Conservation (phyloP, 192 early-diverging fungal species). For the Glomus cerebriforme region DNA sequence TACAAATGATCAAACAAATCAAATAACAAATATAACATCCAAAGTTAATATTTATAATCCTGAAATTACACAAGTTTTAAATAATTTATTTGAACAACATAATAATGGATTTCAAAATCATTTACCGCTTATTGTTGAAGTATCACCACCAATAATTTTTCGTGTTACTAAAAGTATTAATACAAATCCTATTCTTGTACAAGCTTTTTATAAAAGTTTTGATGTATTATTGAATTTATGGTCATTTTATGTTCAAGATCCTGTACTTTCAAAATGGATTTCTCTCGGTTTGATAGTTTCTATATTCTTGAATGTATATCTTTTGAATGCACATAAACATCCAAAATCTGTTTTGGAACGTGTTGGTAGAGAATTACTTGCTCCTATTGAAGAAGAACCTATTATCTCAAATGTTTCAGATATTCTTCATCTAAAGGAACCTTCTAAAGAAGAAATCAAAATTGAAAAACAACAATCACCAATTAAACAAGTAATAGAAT, state of each 20-base stretch:
- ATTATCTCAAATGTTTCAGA: background rate
- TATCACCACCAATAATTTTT: constrained; percentile 55
- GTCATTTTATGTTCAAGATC: constrained; percentile 57
- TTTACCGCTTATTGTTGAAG: constrained; percentile 53
- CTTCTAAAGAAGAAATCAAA: background rate
- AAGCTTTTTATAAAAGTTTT: constrained; percentile 42
- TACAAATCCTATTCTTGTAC: constrained; percentile 36
- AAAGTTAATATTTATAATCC: constrained; percentile 47
- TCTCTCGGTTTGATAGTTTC: constrained; percentile 50
- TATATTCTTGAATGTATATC: constrained; percentile 58
- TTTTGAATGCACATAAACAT: constrained; percentile 63
- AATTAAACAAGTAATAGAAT: background rate
- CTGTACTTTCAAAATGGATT: constrained; percentile 60
- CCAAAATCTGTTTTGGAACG: constrained; percentile 22
- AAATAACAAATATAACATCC: constrained; percentile 11
- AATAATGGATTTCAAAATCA: constrained; percentile 37
- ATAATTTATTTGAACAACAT: constrained; percentile 47
- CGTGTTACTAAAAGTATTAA: constrained; percentile 29
- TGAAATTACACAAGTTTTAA: constrained; percentile 47
- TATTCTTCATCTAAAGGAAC: no score
- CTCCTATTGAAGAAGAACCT: background rate
- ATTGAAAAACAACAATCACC: background rate
- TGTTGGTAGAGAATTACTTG: background rate
- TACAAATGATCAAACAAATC: constrained; percentile 1
- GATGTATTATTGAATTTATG: constrained; percentile 50